Conservation (phyloP, 768 basidiomycete genomes). For the Lyophyllum atratum region DNA sequence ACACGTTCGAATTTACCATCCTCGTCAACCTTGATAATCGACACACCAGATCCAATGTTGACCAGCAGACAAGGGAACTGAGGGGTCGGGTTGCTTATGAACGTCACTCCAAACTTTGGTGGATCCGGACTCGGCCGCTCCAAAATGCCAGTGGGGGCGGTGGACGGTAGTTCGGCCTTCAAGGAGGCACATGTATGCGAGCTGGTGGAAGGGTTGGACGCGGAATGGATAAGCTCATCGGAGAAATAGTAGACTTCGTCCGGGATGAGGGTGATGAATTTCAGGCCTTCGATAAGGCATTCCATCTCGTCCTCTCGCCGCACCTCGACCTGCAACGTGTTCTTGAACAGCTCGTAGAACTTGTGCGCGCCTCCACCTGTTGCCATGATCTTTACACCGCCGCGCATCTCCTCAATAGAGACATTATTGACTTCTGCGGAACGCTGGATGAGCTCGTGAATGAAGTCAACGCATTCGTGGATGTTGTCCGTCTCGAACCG, state of each 20-base stretch:
- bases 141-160: conserved; percentile 31
- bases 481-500: conserved; percentile 95
- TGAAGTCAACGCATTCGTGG: conserved; percentile 80
- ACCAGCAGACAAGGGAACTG: conserved; percentile 96
- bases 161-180: conserved; percentile 11
- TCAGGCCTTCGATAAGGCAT: conserved; percentile 93
- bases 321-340: conserved; percentile 81
- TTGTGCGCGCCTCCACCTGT: conserved; percentile 97
- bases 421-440: conserved; percentile 88
- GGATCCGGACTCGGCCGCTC: conserved; percentile 91
- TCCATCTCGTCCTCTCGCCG: conserved; percentile 97
- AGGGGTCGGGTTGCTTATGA: conserved; percentile 79
- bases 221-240: conserved; percentile 87
- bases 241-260: conserved; percentile 99
- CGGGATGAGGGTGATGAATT: conserved; percentile 94
- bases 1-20: conserved; percentile 96
- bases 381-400: conserved; percentile 94
- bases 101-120: conserved; percentile 85
- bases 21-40: conserved; percentile 95
- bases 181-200: conserved; percentile 17
- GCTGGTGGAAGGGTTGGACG: conserved; percentile 23
- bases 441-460: conserved; percentile 81
- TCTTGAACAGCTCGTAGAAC: conserved; percentile 82
- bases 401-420: conserved; percentile 86
- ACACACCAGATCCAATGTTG: conserved; percentile 98